Percentiles rank a stretch among this genome's conserved stretches.
phyloP scores from a whole-genome alignment of 805 yeast genomes.

The Wickerhamomyces xylosicus region DNA sequence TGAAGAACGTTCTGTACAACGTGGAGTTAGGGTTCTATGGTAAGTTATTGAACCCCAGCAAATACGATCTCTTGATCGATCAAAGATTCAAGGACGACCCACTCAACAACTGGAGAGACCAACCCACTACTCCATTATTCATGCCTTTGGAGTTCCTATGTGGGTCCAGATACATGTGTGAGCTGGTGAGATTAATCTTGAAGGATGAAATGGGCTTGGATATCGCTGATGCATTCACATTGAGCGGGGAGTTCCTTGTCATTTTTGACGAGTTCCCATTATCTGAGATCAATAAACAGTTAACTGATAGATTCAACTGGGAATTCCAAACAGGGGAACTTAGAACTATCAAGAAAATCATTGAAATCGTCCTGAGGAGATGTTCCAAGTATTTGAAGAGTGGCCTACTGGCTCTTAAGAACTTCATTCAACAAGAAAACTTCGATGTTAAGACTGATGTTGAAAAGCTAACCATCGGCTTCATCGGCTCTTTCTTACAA shows the following conservation, averaged over 20 bases:
- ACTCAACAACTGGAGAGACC: slow-evolving; percentile 1
- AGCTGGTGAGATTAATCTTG: slow-evolving; percentile 34
- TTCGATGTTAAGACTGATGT: not conserved
- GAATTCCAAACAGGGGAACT: slow-evolving; percentile 10
- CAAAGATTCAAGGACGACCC: slow-evolving; percentile 14
- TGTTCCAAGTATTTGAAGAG: slow-evolving; percentile 12
- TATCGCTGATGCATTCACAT: not conserved
- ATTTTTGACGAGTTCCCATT: slow-evolving; percentile 1
- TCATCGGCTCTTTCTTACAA: slow-evolving; percentile 41
- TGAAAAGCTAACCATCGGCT: slow-evolving; percentile 25
- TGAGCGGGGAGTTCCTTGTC: slow-evolving; percentile 9
- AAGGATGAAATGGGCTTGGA: slow-evolving; percentile 17
- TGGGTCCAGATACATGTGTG: slow-evolving; percentile 48
- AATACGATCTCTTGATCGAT: slow-evolving; percentile 30
- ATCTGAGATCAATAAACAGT: not conserved
- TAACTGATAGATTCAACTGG: not conserved
- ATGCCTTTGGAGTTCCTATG: slow-evolving; percentile 50
- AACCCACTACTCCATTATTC: slow-evolving; percentile 22
- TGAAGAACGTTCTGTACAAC: slow-evolving; percentile 27
- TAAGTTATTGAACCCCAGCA: slow-evolving; percentile 24
- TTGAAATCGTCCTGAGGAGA: slow-evolving; percentile 30
- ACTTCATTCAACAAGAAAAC: not conserved
- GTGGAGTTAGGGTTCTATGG: slow-evolving; percentile 52
- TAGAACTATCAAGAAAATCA: slow-evolving; percentile 20
- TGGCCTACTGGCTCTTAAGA: not conserved